phyloP scores from a whole-genome alignment of 352 stramenopile species.

The Phytophthora rubi region DNA sequence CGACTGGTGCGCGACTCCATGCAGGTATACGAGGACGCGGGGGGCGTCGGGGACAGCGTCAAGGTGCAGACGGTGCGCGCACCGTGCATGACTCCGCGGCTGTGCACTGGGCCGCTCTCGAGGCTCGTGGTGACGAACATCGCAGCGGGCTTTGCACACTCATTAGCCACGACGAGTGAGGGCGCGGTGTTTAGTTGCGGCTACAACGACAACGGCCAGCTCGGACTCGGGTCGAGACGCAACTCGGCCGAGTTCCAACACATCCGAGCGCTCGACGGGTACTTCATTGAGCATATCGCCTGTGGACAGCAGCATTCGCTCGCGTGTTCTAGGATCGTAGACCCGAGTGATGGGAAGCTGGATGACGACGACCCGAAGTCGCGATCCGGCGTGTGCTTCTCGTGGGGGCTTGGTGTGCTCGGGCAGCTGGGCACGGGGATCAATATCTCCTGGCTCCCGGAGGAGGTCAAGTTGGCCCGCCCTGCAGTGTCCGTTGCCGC shows the following conservation, averaged over 20 bases:
- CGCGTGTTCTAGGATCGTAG: constrained; percentile 46
- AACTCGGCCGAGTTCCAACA: constrained; percentile 69
- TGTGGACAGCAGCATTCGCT: constrained; percentile 84
- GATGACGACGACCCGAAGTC: constrained; percentile 23
- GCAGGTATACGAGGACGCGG: constrained; percentile 62
- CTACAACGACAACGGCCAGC: constrained; percentile 87
- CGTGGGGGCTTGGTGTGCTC: constrained; percentile 79
- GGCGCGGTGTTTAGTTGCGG: constrained; percentile 74
- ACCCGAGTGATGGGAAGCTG: not conserved
- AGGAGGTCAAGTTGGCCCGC: constrained; percentile 58
- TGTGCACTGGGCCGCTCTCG: constrained; percentile 29
- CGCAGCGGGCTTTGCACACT: constrained; percentile 80
- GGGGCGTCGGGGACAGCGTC: constrained; percentile 35
- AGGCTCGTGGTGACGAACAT: constrained; percentile 60
- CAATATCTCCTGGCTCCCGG: constrained; percentile 70
- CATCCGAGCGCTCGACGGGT: constrained; percentile 54
- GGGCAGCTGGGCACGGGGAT: constrained; percentile 72
- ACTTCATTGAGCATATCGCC: constrained; percentile 67
- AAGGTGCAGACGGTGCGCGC: constrained; percentile 66
- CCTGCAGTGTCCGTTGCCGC: constrained; percentile 66
- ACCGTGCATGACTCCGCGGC: constrained; percentile 53
- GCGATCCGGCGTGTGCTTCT: constrained; percentile 65
- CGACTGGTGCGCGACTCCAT: constrained; percentile 72
- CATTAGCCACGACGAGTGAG: constrained; percentile 57
- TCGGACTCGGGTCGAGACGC: constrained; percentile 68